These are phyloP conservation scores for Blastomyces percursus DNA, from an alignment of 2,329 filamentous ascomycete species.

Conservation along the genomic window DNA sequence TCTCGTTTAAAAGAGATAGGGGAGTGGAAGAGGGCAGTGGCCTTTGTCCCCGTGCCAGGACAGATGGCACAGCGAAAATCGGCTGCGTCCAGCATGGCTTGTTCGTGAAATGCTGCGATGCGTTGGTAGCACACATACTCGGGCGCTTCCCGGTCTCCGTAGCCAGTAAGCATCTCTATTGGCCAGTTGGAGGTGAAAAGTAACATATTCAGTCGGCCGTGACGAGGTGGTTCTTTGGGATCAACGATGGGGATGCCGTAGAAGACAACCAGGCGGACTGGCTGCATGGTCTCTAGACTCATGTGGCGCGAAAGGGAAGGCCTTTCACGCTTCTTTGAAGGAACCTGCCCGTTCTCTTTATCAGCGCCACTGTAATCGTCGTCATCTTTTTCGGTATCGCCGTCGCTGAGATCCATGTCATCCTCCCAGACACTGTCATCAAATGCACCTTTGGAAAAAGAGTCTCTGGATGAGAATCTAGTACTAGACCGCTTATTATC, in stretches of 20 bases:
- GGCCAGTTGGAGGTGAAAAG: slow-evolving; percentile 17
- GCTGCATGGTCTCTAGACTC: slow-evolving; percentile 2
- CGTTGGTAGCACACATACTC: slow-evolving; percentile 12
- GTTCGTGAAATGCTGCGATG: slow-evolving; percentile 15
- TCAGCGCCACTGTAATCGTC: not conserved
- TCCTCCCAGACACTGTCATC: not conserved
- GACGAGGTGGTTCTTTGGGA: slow-evolving; percentile 4
- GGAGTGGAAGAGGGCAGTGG: slow-evolving; percentile 15
- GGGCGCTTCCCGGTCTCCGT: not conserved
- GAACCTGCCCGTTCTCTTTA: not conserved
- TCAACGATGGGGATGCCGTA: slow-evolving; percentile 16
- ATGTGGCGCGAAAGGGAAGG: not conserved
- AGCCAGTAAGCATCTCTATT: slow-evolving; percentile 5
- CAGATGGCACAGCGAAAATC: slow-evolving; percentile 18
- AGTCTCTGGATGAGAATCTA: not conserved
- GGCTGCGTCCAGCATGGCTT: slow-evolving; percentile 12
- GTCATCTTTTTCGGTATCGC: not conserved
- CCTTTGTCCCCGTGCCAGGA: slow-evolving; percentile 7
- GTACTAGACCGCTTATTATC: not conserved
- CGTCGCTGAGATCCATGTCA: not conserved
- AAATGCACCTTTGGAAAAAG: not conserved
- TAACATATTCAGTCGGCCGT: slow-evolving; percentile 13
- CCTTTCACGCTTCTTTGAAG: not conserved
- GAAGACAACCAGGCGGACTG: slow-evolving; percentile 13
- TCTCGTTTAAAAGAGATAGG: slow-evolving; percentile 16